phyloP scores from a whole-genome alignment of 139 green algal genomes.

The Volvox africanus region DNA sequence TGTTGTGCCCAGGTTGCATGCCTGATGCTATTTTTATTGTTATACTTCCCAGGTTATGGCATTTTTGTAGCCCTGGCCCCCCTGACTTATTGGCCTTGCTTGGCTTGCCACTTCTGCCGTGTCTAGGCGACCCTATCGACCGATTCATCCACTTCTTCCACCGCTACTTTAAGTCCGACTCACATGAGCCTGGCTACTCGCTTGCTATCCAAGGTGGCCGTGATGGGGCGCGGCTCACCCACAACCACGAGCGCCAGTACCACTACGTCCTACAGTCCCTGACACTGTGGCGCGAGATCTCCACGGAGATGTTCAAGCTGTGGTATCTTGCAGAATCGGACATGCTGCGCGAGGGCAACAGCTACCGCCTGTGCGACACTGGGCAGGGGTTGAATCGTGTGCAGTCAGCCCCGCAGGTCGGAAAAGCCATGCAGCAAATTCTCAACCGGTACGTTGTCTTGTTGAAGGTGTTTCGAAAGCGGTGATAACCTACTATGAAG shows the following conservation, averaged over 20 bases:
- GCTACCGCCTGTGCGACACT: slow-evolving; percentile 92
- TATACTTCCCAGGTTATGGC: too few species aligned
- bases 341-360: slow-evolving; percentile 84
- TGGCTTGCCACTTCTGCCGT: neutral
- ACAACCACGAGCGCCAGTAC: slow-evolving; percentile 93
- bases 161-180: slow-evolving; percentile 46
- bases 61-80: too few species aligned
- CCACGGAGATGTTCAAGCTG: slow-evolving; percentile 90
- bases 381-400: slow-evolving; percentile 96
- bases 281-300: slow-evolving; percentile 93
- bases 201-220: slow-evolving; percentile 73
- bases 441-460: slow-evolving; percentile 11
- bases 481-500: too few species aligned
- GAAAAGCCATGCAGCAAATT: slow-evolving; percentile 75
- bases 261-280: slow-evolving; percentile 92
- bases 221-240: slow-evolving; percentile 86
- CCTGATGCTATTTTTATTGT: too few species aligned
- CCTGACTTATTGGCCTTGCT: too few species aligned
- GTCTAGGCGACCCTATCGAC: slow-evolving; percentile 54
- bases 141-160: slow-evolving; percentile 57
- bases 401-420: slow-evolving; percentile 81
- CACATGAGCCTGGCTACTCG: slow-evolving; percentile 57
- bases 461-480: too few species aligned
- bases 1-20: too few species aligned
- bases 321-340: slow-evolving; percentile 92